Evolutionary conservation across 495 filamentous ascomycete genomes (phyloP).

Genomic region (Podospora anserina): DNA sequence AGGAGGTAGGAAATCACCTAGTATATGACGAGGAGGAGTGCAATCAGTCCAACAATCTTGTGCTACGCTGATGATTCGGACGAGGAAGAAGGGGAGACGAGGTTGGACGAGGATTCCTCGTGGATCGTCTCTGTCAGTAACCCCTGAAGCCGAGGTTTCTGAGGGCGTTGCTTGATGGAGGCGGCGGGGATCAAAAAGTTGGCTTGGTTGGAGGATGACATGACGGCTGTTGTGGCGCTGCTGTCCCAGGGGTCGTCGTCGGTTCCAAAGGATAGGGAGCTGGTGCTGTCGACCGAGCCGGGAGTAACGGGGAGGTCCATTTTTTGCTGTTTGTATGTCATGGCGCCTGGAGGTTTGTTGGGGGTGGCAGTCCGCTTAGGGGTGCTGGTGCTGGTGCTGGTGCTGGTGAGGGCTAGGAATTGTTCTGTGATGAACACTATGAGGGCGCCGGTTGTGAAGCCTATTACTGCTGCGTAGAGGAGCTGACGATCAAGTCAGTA

Average conservation of each 20-base stretch:
- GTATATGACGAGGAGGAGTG: neutral
- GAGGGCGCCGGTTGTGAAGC: neutral
- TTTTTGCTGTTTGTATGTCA: neutral
- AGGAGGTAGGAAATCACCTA: neutral
- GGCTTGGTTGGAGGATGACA: neutral
- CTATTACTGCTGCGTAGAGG: neutral
- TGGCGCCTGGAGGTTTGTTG: neutral
- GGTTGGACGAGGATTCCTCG: conserved; percentile 49
- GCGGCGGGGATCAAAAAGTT: neutral
- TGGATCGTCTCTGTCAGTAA: conserved; percentile 59
- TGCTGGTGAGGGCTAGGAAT: neutral
- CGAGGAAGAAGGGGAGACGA: neutral
- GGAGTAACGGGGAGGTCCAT: neutral
- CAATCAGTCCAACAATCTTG: neutral
- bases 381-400: neutral
- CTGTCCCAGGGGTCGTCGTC: conserved; percentile 8
- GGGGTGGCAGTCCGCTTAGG: neutral
- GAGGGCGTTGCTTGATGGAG: neutral
- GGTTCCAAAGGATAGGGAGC: conserved; percentile 2
- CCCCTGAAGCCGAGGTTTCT: conserved; percentile 17
- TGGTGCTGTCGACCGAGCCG: neutral
- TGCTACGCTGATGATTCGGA: neutral
- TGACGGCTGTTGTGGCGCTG: neutral
- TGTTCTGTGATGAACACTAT: neutral
- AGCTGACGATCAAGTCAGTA: neutral